These are phyloP conservation scores for Penstemon newberryi DNA, from an alignment of 257 asterid species.

Conservation along the genomic window DNA sequence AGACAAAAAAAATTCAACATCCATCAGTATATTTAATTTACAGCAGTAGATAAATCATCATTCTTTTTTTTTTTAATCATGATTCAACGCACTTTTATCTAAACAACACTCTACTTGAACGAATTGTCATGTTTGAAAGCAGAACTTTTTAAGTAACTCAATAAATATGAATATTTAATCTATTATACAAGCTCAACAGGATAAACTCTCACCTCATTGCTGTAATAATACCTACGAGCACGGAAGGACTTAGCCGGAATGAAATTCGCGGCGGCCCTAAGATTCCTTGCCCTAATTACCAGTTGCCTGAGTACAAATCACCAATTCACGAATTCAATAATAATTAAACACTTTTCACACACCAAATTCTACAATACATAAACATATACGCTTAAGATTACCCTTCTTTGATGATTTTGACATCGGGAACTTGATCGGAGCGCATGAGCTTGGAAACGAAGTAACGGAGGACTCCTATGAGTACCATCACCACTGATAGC, in stretches of 20 bases:
- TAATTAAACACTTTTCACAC: no score
- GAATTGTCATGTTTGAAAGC: no score
- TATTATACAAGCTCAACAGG: neutral
- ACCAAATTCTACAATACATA: neutral
- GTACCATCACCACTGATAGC: slow-evolving; percentile 89
- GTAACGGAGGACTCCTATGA: slow-evolving; percentile 90
- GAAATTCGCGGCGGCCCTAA: slow-evolving; percentile 88
- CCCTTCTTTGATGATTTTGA: slow-evolving; percentile 95
- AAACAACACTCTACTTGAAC: no score
- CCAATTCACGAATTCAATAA: slow-evolving; percentile 8
- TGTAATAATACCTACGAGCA: slow-evolving; percentile 74
- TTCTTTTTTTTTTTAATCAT: no score
- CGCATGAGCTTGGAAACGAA: slow-evolving; percentile 94
- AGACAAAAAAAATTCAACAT: no score
- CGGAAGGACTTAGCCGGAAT: slow-evolving; percentile 94
- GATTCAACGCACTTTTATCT: no score
- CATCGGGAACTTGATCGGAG: slow-evolving; percentile 78
- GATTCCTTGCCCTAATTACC: slow-evolving; percentile 91
- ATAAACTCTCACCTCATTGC: slow-evolving; percentile 65
- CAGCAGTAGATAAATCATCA: no score
- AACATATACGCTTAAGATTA: slow-evolving; percentile 11
- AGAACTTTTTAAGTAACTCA: no score
- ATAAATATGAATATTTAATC: no score
- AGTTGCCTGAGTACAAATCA: slow-evolving; percentile 57
- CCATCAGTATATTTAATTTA: no score